Evolutionary conservation across 2,329 filamentous ascomycete species (phyloP).

Genomic region (Ophiostoma perfectum): DNA sequence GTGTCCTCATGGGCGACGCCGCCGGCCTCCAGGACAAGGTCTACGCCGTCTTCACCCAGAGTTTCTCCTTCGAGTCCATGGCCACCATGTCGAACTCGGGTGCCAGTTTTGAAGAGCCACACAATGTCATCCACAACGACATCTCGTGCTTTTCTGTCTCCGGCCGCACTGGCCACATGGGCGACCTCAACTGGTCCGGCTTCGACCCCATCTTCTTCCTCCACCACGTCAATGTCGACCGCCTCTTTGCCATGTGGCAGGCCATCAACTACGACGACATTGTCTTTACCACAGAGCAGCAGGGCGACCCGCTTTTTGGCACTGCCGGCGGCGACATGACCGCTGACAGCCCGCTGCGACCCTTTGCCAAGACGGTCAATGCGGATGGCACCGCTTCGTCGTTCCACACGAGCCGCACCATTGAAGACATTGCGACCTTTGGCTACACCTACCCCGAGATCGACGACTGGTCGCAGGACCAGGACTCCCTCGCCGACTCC

Average conservation of each 20-base stretch:
- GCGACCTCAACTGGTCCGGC: slow-evolving; percentile 37
- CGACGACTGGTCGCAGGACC: slow-evolving; percentile 45
- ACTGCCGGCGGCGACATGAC: slow-evolving; percentile 40
- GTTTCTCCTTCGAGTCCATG: slow-evolving; percentile 38
- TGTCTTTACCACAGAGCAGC: slow-evolving; percentile 32
- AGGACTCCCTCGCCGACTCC: slow-evolving; percentile 55
- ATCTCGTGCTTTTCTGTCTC: slow-evolving; percentile 34
- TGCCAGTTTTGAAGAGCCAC: slow-evolving; percentile 41
- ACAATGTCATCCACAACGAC: slow-evolving; percentile 40
- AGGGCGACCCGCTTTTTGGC: slow-evolving; percentile 36
- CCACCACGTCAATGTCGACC: slow-evolving; percentile 55
- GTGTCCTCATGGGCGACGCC: slow-evolving; percentile 28
- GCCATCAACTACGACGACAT: slow-evolving; percentile 36
- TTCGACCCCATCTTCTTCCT: slow-evolving; percentile 48
- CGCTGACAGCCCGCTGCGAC: slow-evolving; percentile 43
- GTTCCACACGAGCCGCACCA: slow-evolving; percentile 41
- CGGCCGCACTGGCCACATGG: slow-evolving; percentile 33
- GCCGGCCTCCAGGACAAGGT: slow-evolving; percentile 30
- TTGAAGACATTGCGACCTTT: slow-evolving; percentile 32
- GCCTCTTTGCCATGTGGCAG: slow-evolving; percentile 50
- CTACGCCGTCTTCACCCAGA: slow-evolving; percentile 40
- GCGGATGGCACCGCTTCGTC: slow-evolving; percentile 26
- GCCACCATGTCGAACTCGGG: slow-evolving; percentile 36
- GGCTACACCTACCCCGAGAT: slow-evolving; percentile 42
- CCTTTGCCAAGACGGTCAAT: slow-evolving; percentile 32